These are phyloP conservation scores for Tulasnella sp. DNA, from an alignment of 768 basidiomycete species.

Conservation along the genomic window DNA sequence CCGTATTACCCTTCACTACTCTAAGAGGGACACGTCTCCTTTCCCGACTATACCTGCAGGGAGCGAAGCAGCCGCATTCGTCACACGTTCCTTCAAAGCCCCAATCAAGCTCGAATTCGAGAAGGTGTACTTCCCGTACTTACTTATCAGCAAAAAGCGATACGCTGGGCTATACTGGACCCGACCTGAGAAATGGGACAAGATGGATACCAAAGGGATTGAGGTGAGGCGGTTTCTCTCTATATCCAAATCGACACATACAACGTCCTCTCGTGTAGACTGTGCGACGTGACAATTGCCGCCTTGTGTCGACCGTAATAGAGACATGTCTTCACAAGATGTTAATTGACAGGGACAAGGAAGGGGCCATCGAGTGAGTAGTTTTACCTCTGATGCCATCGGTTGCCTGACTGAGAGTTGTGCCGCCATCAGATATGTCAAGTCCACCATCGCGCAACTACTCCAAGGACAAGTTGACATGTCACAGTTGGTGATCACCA, in stretches of 20 bases:
- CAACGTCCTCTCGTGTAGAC: conserved; percentile 46
- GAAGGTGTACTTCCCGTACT: conserved; percentile 96
- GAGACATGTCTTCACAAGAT: conserved; percentile 97
- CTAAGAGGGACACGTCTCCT: too few species aligned
- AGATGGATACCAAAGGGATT: conserved; percentile 99
- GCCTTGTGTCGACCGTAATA: conserved; percentile 95
- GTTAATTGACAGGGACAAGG: conserved; percentile 90
- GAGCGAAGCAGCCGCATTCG: conserved; percentile 82
- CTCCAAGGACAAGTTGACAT: conserved; percentile 96
- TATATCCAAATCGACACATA: too few species aligned
- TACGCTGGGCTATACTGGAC: conserved; percentile 99
- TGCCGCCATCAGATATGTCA: conserved; percentile 57
- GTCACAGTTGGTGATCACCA: conserved; percentile 98
- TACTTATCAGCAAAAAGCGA: conserved; percentile 97
- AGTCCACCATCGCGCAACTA: conserved; percentile 86
- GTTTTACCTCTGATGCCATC: not conserved
- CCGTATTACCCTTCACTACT: not conserved
- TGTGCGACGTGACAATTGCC: conserved; percentile 94
- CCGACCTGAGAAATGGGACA: conserved; percentile 86
- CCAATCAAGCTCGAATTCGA: conserved; percentile 99
- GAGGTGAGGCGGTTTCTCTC: conserved; percentile 73
- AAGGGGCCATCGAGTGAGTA: conserved; percentile 83
- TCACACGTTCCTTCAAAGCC: conserved; percentile 81
- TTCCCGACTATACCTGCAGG: conserved; percentile 37
- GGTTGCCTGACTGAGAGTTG: not conserved